These are phyloP conservation scores for Gremmenia infestans DNA, from an alignment of 2,329 filamentous ascomycete genomes.

Conservation along the genomic window DNA sequence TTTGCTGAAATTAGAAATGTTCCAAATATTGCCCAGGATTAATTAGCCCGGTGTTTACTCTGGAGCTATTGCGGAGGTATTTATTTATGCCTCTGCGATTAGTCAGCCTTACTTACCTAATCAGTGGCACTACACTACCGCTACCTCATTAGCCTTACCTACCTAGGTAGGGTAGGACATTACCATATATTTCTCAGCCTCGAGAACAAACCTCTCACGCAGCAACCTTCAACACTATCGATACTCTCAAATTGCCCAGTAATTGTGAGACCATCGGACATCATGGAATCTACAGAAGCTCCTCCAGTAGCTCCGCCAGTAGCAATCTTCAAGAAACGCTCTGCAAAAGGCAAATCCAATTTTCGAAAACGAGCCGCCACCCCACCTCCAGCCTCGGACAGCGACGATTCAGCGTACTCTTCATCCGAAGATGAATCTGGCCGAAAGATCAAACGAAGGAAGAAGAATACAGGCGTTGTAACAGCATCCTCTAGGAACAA, in stretches of 20 bases:
- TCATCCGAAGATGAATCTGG: constrained; percentile 74
- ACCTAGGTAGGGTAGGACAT: too few relatives aligned
- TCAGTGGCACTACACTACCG: too few relatives aligned
- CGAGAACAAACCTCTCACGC: too few relatives aligned
- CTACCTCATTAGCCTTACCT: too few relatives aligned
- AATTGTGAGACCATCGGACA: neutral
- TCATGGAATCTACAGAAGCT: constrained; percentile 5
- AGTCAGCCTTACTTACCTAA: too few relatives aligned
- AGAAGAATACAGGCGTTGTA: constrained; percentile 61
- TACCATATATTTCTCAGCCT: too few relatives aligned
- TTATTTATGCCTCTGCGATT: too few relatives aligned
- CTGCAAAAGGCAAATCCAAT: constrained; percentile 69
- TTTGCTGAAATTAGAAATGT: too few relatives aligned
- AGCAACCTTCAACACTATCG: neutral
- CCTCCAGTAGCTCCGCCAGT: constrained; percentile 30
- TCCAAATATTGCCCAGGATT: too few relatives aligned
- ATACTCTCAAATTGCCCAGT: neutral
- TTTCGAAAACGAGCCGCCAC: constrained; percentile 77
- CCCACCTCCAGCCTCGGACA: constrained; percentile 63
- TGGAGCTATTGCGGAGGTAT: too few relatives aligned
- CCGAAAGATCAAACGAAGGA: constrained; percentile 73
- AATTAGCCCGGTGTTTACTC: too few relatives aligned
- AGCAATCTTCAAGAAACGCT: constrained; percentile 81
- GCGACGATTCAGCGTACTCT: constrained; percentile 58
- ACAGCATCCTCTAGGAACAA: constrained; percentile 55